phyloP scores from a whole-genome alignment of 345 rosid species.

The Cardamine chenopodiifolia region DNA sequence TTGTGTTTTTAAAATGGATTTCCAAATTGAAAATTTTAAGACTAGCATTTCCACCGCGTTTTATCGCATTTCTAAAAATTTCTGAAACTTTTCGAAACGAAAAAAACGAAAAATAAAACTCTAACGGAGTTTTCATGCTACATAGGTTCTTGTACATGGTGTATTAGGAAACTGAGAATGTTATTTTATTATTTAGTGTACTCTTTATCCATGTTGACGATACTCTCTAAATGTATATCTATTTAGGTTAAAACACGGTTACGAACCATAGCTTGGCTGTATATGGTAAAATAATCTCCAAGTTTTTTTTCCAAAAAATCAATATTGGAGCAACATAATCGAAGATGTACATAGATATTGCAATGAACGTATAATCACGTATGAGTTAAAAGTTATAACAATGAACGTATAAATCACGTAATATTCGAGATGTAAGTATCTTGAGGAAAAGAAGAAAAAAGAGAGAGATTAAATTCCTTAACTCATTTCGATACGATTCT shows the following conservation, averaged over 20 bases:
- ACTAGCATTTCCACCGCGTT: no score
- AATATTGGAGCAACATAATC: background rate
- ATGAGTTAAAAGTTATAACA: background rate
- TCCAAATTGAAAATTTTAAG: no score
- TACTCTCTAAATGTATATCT: no score
- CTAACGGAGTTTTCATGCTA: no score
- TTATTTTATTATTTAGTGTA: no score
- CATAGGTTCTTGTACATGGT: no score
- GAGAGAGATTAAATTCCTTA: slow-evolving; percentile 22
- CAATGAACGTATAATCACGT: background rate
- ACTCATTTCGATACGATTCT: slow-evolving; percentile 19
- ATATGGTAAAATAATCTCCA: background rate
- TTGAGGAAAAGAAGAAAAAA: background rate
- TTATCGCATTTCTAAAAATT: no score
- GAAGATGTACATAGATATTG: background rate
- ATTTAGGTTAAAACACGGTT: background rate
- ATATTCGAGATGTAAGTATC: slow-evolving; percentile 4
- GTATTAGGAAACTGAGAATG: no score
- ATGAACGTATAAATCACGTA: background rate
- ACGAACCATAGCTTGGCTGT: background rate
- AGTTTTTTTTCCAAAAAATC: slow-evolving; percentile 4
- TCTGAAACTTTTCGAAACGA: no score
- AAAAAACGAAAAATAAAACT: no score
- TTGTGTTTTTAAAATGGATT: no score
- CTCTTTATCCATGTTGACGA: no score